Evolutionary conservation across 768 basidiomycete species (phyloP).

Genomic region (Suillus sp.): DNA sequence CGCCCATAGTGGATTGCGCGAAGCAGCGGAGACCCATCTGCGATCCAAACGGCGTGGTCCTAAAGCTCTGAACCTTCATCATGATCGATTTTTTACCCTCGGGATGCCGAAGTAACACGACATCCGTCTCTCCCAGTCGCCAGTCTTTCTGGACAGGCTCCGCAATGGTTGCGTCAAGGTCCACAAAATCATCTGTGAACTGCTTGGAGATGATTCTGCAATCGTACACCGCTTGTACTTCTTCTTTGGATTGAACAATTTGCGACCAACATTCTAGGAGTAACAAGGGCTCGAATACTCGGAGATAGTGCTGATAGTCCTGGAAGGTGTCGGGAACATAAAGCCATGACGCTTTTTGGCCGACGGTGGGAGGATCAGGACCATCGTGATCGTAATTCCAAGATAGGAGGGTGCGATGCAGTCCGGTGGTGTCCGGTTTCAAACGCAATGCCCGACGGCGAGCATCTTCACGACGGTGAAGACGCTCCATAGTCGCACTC

Average conservation of each 20-base stretch:
- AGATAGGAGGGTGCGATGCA: constrained; percentile 77
- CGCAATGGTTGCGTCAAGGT: constrained; percentile 68
- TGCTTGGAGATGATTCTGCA: constrained; percentile 69
- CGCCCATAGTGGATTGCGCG: constrained; percentile 39
- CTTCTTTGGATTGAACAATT: constrained; percentile 75
- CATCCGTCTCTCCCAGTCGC: constrained; percentile 78
- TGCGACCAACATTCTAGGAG: constrained; percentile 92
- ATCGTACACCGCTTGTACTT: constrained; percentile 51
- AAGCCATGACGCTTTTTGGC: constrained; percentile 33
- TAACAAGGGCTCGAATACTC: constrained; percentile 82
- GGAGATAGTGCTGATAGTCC: constrained; percentile 66
- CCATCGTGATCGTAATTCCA: constrained; percentile 83
- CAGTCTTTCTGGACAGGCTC: constrained; percentile 67
- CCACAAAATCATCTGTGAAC: constrained; percentile 80
- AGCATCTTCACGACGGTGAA: constrained; percentile 60
- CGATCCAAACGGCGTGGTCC: constrained; percentile 43
- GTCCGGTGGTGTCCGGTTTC: constrained; percentile 77
- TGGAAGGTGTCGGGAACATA: constrained; percentile 68
- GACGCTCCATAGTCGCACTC: constrained; percentile 50
- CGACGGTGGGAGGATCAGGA: constrained; percentile 58
- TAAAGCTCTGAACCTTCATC: constrained; percentile 67
- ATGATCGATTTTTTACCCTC: constrained; percentile 57
- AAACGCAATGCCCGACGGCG: constrained; percentile 65
- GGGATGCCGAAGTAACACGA: constrained; percentile 74
- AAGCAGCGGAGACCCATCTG: constrained; percentile 64